Percentiles rank a stretch among this genome's conserved stretches.
Evolutionary conservation across 441 rosid species (phyloP).

Genomic region (Arabidopsis lyrata): DNA sequence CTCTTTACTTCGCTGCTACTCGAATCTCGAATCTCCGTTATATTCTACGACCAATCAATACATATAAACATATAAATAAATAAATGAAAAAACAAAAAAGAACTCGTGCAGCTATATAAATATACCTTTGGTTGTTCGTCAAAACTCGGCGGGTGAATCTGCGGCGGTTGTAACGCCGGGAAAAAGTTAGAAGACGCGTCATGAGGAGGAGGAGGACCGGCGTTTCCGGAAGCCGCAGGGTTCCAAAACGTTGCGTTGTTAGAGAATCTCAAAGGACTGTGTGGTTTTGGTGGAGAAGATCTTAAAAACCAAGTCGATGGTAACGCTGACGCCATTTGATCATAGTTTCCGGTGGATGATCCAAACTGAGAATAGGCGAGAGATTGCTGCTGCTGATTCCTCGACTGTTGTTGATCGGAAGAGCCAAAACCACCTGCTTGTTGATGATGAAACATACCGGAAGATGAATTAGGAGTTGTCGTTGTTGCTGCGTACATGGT

Average conservation of each 20-base stretch:
- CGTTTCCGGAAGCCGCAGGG: constrained; percentile 56
- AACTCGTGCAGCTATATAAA: background rate
- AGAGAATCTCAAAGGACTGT: constrained; percentile 79
- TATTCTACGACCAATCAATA: constrained; percentile 45
- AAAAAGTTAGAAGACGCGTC: constrained; percentile 67
- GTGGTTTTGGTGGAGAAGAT: constrained; percentile 64
- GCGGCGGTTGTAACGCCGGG: constrained; percentile 63
- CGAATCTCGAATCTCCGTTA: constrained; percentile 61
- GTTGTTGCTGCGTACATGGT: constrained; percentile 67
- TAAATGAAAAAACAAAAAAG: background rate
- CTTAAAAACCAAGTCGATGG: constrained; percentile 69
- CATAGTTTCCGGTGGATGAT: constrained; percentile 40
- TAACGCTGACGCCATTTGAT: constrained; percentile 46
- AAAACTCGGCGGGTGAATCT: constrained; percentile 57
- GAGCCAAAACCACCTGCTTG: constrained; percentile 44
- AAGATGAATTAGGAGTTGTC: constrained; percentile 56
- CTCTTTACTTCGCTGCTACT: constrained; percentile 67
- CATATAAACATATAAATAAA: background rate
- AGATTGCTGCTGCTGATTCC: constrained; percentile 59
- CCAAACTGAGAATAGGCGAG: constrained; percentile 54
- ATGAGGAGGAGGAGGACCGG: constrained; percentile 49
- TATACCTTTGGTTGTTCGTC: constrained; percentile 81
- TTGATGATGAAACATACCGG: constrained; percentile 47
- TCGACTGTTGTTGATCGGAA: constrained; percentile 38
- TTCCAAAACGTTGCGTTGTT: constrained; percentile 96